Conservation (phyloP, 1,284 basidiomycete genomes). For the Leucoagaricus sp. region DNA sequence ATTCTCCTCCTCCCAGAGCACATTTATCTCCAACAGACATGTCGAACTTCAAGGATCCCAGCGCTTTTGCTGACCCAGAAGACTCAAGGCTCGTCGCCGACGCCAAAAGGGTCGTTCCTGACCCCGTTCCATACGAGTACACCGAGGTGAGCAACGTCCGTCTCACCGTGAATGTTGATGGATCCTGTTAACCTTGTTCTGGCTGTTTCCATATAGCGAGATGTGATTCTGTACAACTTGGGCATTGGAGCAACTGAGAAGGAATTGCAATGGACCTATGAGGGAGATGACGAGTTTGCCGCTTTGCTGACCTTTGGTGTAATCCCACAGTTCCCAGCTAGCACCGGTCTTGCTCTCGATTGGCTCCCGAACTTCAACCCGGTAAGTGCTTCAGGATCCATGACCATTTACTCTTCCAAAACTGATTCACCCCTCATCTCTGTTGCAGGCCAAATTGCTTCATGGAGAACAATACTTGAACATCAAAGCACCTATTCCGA, state of each 20-base stretch:
- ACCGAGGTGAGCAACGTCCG: constrained; percentile 46
- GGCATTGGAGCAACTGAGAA: constrained; percentile 94
- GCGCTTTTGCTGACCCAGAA: constrained; percentile 75
- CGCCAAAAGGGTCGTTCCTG: constrained; percentile 70
- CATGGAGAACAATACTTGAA: constrained; percentile 97
- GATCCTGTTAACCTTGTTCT: not conserved
- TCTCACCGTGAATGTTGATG: not conserved
- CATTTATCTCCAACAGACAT: constrained; percentile 26
- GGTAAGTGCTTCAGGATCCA: constrained; percentile 40
- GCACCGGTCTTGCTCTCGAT: constrained; percentile 66
- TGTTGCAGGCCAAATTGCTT: constrained; percentile 81
- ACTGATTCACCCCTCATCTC: not conserved
- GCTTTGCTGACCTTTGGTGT: constrained; percentile 95
- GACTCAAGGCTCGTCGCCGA: constrained; percentile 84
- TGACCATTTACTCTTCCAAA: not conserved
- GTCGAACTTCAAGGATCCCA: constrained; percentile 40
- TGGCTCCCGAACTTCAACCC: constrained; percentile 96
- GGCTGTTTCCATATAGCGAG: constrained; percentile 52
- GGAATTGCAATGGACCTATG: constrained; percentile 92
- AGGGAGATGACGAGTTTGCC: constrained; percentile 85
- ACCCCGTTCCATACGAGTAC: constrained; percentile 71
- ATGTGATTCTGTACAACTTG: constrained; percentile 95
- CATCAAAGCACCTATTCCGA: constrained; percentile 89
- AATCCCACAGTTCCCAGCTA: constrained; percentile 87
- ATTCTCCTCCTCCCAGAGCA: not conserved